phyloP scores from a whole-genome alignment of 345 rosid genomes.

The Raphanus raphanistrum region DNA sequence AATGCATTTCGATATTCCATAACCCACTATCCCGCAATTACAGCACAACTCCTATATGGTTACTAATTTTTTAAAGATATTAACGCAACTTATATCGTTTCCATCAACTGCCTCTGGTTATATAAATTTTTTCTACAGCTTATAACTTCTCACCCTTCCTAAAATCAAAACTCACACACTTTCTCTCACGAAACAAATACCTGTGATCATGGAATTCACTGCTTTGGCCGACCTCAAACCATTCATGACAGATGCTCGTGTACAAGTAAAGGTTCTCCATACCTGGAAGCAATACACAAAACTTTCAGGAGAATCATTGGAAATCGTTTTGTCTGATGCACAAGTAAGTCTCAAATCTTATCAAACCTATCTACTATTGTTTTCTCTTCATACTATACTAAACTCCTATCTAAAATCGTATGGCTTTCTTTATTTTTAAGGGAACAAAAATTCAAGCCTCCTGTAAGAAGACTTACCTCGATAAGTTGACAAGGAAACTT shows the following conservation, averaged over 20 bases:
- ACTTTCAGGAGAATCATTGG: not conserved
- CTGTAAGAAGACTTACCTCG: not conserved
- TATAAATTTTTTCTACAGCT: no score
- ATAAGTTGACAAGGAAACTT: not conserved
- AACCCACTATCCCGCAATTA: no score
- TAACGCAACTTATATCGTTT: no score
- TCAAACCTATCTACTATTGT: not conserved
- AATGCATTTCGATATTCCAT: no score
- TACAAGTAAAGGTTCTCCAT: not conserved
- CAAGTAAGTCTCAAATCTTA: not conserved
- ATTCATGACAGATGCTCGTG: not conserved
- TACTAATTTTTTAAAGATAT: no score
- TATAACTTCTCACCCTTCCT: not conserved
- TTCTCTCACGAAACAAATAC: no score
- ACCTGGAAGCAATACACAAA: not conserved
- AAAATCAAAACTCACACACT: no score
- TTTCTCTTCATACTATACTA: not conserved
- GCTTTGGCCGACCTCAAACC: not conserved
- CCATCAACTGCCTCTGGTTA: no score
- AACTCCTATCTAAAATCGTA: no score
- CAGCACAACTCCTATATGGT: no score
- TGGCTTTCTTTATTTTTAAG: not conserved
- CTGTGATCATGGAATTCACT: no score
- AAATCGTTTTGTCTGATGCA: not conserved
- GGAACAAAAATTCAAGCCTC: not conserved